Base-by-base conservation (phyloP, 1,139 yeast species). In the Geotrichum fermentans region DNA sequence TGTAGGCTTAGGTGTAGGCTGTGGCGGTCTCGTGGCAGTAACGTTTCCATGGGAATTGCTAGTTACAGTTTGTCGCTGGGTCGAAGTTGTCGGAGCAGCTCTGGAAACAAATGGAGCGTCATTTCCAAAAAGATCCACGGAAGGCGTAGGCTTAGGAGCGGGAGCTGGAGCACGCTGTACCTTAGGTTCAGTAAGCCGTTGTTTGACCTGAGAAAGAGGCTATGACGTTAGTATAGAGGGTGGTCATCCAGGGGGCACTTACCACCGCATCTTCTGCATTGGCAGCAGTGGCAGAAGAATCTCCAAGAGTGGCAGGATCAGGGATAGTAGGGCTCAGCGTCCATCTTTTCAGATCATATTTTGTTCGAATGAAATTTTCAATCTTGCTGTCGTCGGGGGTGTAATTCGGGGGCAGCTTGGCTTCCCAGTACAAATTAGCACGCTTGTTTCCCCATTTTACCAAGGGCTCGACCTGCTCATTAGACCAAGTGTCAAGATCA, bases 401-500 rank as follows among this genome's bases (percentile, higher is more conserved):
- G 63, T 89, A 86, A 45, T 72, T 68, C 11, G 72, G 75, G 1
- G 92, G 90, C 55, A 92, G 73, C 60, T 79, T 80, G 42, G 80
- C 75, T 65, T 92, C 98, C 95, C 97, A 92, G 62, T 70, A 71
- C 45, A 66, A 57, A 63, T 92, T 92, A 32, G 94, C 90, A 56
- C 78, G 78, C 41, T 70, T 75, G 64, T 90, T 92, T 3, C 96
- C 96, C 95, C 96, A 87, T 59, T 78, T 72, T 38, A 88, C 80
- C 83, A 92, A 82, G 58, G 79, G 80, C 54, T 78, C 82, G 37
- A 88, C 79, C 66, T 92, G 97, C 61, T 86, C 95, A 59, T 89
- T 96, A 10, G 95, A 86, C 98, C 98, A 92, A 1, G 95, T 84
- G 65, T 92, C 97, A 62, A 92, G 75, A 70, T 92, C 98, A 42